A percentile compares a stretch with the other conserved stretches of the same genome.
These are phyloP conservation scores for Emiliania huxleyi DNA, from an alignment of 78 protist species.

Conservation along the genomic window DNA sequence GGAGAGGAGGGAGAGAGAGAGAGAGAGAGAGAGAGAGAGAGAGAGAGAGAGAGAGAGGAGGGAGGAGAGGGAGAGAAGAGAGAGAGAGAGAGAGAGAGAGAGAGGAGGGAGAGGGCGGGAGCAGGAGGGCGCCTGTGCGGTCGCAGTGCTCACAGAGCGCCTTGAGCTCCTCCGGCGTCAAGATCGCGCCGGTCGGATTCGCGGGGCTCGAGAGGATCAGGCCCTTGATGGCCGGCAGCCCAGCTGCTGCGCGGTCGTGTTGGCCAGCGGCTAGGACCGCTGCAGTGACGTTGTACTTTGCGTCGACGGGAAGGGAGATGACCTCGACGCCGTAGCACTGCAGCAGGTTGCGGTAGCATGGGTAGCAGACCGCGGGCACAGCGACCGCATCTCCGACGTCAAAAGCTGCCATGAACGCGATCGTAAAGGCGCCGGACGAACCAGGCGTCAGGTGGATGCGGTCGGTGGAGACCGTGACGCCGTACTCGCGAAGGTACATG, in stretches of 20 bases:
- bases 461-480: neutral
- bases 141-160: neutral
- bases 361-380: neutral
- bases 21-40: neutral
- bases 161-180: neutral
- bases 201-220: neutral
- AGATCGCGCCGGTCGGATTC: neutral
- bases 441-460: neutral
- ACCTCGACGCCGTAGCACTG: conserved; percentile 3
- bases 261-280: neutral
- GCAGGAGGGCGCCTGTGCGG: neutral
- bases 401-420: neutral
- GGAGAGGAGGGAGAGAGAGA: neutral
- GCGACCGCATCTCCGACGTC: conserved; percentile 28
- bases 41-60: neutral
- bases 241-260: neutral
- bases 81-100: neutral
- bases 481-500: neutral
- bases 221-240: neutral
- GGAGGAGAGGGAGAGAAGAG: neutral
- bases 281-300: neutral
- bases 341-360: conserved; percentile 24
- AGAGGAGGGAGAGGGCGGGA: neutral
- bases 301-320: neutral
- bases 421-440: neutral